Evolutionary conservation across 1,139 yeast species (phyloP), one percentile per base, ranked within the genome.

Genomic region (Hansenula lynferdii): DNA sequence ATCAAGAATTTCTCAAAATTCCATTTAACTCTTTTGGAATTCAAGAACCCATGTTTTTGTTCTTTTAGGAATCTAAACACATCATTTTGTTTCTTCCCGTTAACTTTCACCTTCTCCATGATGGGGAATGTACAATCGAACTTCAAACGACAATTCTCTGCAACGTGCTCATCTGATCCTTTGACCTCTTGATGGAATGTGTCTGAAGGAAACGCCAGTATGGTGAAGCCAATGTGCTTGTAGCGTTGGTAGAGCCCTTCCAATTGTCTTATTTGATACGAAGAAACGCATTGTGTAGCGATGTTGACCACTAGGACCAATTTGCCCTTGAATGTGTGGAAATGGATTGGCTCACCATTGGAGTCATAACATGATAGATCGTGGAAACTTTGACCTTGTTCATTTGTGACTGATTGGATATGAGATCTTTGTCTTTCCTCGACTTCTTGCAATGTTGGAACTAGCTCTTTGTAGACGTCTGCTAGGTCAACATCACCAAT

Each of bases 171-270:
- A 32, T 76, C 78, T 5, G 73, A 58, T 1, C 77, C 77, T 3
- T 95, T 95, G 54, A 87, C 96, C 63, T 90, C 96, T 50, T 73
- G 75, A 18, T 84, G 86, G 57, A 90, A 90, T 59, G 89, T 97
- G 59, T 81, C 80, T 57, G 86, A 79, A 42, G 97, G 97, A 74
- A 90, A 89, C 1, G 95, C 97, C 35, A 90, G 58, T 37, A 90
- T 73, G 37, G 71, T 80, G 25, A 90, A 72, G 7, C 85, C 90
- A 50, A 77, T 58, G 44, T 72, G 84, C 42, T 72, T 69, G 64
- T 80, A 85, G 58, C 80, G 76, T 54, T 81, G 69, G 67, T 87
- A 81, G 46, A 90, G 65, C 45, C 69, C 77, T 64, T 90, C 95
- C 42, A 90, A 71, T 41, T 80, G 94, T 56, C 67, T 62, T 62